These are phyloP conservation scores for Anthracocystis panici-leucophaei DNA, from an alignment of 1,284 basidiomycete genomes.

Conservation along the genomic window DNA sequence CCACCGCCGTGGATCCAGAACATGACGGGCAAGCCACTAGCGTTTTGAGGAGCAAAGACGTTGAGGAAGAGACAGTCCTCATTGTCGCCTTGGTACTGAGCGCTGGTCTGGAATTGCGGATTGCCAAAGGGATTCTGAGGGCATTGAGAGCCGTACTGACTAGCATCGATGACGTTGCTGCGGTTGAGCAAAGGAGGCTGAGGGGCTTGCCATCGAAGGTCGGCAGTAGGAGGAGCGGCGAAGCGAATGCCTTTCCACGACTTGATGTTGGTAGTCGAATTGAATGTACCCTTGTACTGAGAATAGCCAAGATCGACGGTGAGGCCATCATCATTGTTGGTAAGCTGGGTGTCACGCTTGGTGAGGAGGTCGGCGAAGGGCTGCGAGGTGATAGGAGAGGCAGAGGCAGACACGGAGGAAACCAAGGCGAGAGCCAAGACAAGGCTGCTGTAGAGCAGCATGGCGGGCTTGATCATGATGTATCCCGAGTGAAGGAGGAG, in stretches of 20 bases:
- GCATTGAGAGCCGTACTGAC: constrained; percentile 29
- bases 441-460: constrained; percentile 13
- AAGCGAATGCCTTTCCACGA: constrained; percentile 51
- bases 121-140: constrained; percentile 33
- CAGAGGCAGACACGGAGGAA: neutral
- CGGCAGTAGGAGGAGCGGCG: constrained; percentile 27
- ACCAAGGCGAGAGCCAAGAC: constrained; percentile 13
- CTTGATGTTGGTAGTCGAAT: constrained; percentile 24
- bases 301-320: constrained; percentile 41
- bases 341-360: constrained; percentile 6
- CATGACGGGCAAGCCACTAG: constrained; percentile 40
- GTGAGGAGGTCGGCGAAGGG: constrained; percentile 31
- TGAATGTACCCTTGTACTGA: constrained; percentile 26
- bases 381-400: constrained; percentile 19
- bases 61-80: constrained; percentile 56
- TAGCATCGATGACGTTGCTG: constrained; percentile 24
- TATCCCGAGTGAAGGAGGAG: neutral
- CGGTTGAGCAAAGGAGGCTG: constrained; percentile 27
- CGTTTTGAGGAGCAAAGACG: constrained; percentile 41
- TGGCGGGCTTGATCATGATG: constrained; percentile 5
- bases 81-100: constrained; percentile 8
- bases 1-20: constrained; percentile 41
- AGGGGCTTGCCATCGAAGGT: constrained; percentile 41
- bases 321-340: constrained; percentile 12
- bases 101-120: constrained; percentile 8